Percentiles rank a stretch among this genome's conserved stretches.
Evolutionary conservation across 2,329 filamentous ascomycete genomes (phyloP).

Genomic region (Pleomassaria siparia): DNA sequence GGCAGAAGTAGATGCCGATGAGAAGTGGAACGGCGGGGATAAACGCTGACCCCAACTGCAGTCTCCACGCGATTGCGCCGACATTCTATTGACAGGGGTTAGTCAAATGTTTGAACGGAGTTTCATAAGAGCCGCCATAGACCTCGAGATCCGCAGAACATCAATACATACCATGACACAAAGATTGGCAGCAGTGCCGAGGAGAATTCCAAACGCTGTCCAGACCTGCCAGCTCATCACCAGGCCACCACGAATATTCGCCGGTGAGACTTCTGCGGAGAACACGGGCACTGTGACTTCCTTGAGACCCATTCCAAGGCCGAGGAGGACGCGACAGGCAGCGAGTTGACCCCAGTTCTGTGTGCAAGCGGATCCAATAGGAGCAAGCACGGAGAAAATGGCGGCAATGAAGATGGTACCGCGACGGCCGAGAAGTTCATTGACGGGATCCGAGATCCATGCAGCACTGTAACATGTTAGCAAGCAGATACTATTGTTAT

Average conservation of each 20-base stretch:
- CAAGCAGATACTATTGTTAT: neutral
- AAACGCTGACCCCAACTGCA: slow-evolving; percentile 45
- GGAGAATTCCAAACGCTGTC: slow-evolving; percentile 50
- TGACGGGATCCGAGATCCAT: slow-evolving; percentile 26
- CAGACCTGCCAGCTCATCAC: slow-evolving; percentile 52
- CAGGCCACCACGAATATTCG: slow-evolving; percentile 51
- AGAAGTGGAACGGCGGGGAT: slow-evolving; percentile 42
- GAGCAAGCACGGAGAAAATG: slow-evolving; percentile 37
- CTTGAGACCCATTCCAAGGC: slow-evolving; percentile 49
- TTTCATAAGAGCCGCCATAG: neutral
- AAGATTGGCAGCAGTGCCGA: slow-evolving; percentile 46
- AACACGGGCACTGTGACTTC: slow-evolving; percentile 49
- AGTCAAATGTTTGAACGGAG: neutral
- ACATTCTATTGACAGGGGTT: slow-evolving; percentile 23
- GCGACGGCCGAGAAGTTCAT: slow-evolving; percentile 32
- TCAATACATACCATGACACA: slow-evolving; percentile 35
- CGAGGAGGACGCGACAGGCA: slow-evolving; percentile 32
- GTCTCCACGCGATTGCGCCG: slow-evolving; percentile 39
- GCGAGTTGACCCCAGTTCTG: slow-evolving; percentile 46
- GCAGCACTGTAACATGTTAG: slow-evolving; percentile 6
- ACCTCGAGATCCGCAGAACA: neutral
- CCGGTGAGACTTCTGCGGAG: slow-evolving; percentile 51
- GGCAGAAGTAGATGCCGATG: slow-evolving; percentile 47
- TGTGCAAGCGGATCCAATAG: slow-evolving; percentile 38
- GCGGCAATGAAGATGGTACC: slow-evolving; percentile 39